Evolutionary conservation across 306 rosid genomes (phyloP).

Genomic region (Citrullus colocynthis): DNA sequence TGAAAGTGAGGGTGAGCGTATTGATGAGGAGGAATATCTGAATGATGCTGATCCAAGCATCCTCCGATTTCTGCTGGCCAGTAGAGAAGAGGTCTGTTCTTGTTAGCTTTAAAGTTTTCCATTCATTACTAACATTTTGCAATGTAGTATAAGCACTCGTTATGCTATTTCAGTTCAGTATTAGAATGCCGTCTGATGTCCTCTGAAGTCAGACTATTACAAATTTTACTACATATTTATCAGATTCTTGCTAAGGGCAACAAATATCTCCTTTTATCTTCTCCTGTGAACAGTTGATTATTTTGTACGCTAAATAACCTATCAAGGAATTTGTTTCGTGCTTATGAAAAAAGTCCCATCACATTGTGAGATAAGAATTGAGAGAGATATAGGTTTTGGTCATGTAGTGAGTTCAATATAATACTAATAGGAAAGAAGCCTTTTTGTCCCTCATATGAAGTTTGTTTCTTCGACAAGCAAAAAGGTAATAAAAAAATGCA

Average conservation of each 20-base stretch:
- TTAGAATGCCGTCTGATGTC: neutral
- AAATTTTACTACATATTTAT: neutral
- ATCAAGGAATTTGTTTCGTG: neutral
- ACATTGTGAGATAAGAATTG: neutral
- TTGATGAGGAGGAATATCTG: constrained; percentile 67
- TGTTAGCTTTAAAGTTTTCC: neutral
- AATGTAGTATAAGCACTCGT: neutral
- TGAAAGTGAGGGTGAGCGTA: constrained; percentile 83
- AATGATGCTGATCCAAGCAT: constrained; percentile 83
- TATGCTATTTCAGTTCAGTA: neutral
- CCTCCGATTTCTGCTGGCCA: constrained; percentile 82
- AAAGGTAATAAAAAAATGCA: neutral
- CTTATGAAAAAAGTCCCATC: neutral
- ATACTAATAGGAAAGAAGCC: neutral
- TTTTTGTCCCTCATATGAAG: neutral
- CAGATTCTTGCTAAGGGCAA: neutral
- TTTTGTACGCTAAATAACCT: neutral
- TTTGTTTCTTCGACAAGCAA: neutral
- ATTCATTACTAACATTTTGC: neutral
- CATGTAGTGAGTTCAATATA: neutral
- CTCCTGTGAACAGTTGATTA: neutral
- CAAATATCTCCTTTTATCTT: neutral
- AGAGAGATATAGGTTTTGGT: neutral
- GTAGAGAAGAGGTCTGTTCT: constrained; percentile 73
- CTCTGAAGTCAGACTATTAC: neutral